Conservation (phyloP, 441 rosid genomes). For the Kokia cookei region DNA sequence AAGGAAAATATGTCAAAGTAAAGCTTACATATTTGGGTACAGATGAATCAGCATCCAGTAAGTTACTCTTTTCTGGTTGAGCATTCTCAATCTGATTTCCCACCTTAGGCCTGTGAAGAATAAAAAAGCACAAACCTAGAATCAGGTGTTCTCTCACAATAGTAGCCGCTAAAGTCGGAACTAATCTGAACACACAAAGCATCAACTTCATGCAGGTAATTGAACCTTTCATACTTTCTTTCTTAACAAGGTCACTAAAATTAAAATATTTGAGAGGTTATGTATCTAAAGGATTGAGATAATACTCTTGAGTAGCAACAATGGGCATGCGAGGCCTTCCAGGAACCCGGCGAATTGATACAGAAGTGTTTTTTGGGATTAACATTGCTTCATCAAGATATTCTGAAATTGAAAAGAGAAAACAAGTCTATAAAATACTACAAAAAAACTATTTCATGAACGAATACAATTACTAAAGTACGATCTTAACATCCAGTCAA, state of each 20-base stretch:
- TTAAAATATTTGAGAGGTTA: constrained; percentile 9
- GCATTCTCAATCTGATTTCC: constrained; percentile 43
- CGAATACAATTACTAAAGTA: constrained; percentile 8
- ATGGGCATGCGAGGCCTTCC: constrained; percentile 97
- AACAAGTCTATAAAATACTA: constrained; percentile 48
- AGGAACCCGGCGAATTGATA: constrained; percentile 95
- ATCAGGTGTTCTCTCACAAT: constrained; percentile 7
- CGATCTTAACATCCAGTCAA: background rate
- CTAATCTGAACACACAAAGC: background rate
- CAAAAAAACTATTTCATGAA: constrained; percentile 15
- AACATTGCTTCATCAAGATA: constrained; percentile 93
- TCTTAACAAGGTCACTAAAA: constrained; percentile 1
- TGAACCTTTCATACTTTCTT: background rate
- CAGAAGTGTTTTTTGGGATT: constrained; percentile 98
- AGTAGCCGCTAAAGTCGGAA: constrained; percentile 1
- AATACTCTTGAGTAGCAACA: constrained; percentile 86
- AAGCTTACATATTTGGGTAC: constrained; percentile 60
- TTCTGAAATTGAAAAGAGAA: constrained; percentile 81
- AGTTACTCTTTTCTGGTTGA: constrained; percentile 43
- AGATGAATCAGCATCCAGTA: constrained; percentile 48
- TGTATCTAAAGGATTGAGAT: constrained; percentile 42
- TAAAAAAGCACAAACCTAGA: constrained; percentile 24
- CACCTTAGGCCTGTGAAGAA: constrained; percentile 60
- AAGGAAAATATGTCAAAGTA: background rate
- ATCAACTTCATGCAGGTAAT: background rate